Percentiles rank a stretch among this genome's conserved stretches.
Conservation (phyloP, 83 land plant genomes). For the Isoetes engelmannii region DNA sequence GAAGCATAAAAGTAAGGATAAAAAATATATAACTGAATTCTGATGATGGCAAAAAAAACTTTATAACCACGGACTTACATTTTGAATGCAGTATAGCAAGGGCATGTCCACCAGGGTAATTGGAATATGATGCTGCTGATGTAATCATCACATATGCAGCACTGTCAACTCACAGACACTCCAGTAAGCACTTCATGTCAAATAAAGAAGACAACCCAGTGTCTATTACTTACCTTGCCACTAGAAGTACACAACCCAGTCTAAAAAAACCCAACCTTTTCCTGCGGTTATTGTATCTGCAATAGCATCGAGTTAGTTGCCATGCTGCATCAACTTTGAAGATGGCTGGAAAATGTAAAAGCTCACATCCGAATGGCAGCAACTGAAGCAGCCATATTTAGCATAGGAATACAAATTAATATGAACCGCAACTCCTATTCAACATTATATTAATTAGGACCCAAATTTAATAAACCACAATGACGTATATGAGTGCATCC, state of each 20-base stretch:
- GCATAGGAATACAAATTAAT: slow-evolving; percentile 63
- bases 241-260: slow-evolving; percentile 38
- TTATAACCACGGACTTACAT: slow-evolving; percentile 27
- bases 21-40: background rate
- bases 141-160: slow-evolving; percentile 47
- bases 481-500: background rate
- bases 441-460: background rate
- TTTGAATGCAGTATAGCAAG: slow-evolving; percentile 51
- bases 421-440: slow-evolving; percentile 85
- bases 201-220: background rate
- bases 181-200: no score
- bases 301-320: background rate
- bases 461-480: background rate
- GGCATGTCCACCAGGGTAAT: slow-evolving; percentile 84
- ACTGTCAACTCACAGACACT: slow-evolving; percentile 26
- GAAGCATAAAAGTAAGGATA: background rate
- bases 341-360: background rate
- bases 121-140: slow-evolving; percentile 73
- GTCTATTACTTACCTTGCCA: slow-evolving; percentile 48
- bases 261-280: slow-evolving; percentile 54
- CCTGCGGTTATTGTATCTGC: slow-evolving; percentile 68
- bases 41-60: no score
- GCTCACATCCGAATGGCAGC: slow-evolving; percentile 68
- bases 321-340: background rate
- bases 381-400: slow-evolving; percentile 72